A percentile compares a stretch with the other conserved stretches of the same genome.
These are phyloP conservation scores for Monosporozyma solicola DNA, from an alignment of 805 yeast genomes.

Conservation along the genomic window DNA sequence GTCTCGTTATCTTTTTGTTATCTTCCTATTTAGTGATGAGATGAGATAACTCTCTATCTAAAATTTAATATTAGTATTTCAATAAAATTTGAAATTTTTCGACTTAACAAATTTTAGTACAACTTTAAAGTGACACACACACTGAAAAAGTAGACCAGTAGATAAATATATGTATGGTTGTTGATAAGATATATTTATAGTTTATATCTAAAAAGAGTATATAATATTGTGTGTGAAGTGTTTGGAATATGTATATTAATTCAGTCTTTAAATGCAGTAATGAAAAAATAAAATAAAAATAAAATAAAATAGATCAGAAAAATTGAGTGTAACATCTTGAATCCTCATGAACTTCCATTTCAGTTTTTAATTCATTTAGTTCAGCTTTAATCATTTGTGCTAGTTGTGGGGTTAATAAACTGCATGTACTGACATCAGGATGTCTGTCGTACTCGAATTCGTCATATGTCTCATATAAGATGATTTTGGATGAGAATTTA, in stretches of 20 bases:
- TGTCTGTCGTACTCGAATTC: constrained; percentile 83
- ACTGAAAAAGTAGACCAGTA: background rate
- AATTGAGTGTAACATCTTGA: constrained; percentile 81
- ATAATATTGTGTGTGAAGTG: background rate
- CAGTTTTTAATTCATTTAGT: constrained; percentile 64
- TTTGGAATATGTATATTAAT: background rate
- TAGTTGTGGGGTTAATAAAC: constrained; percentile 74
- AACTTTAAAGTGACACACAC: background rate
- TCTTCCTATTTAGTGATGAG: background rate
- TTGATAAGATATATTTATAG: background rate
- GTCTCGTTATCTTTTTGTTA: background rate
- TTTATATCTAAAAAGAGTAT: background rate
- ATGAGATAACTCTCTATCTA: background rate
- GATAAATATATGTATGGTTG: background rate
- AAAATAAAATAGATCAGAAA: constrained; percentile 32
- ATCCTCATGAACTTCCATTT: constrained; percentile 75
- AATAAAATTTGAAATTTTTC: background rate
- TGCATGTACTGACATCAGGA: constrained; percentile 89
- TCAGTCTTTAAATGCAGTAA: background rate
- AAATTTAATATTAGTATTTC: background rate
- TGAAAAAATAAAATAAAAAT: background rate
- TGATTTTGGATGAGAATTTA: constrained; percentile 69
- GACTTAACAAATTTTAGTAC: background rate
- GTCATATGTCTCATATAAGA: constrained; percentile 76
- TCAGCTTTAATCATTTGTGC: constrained; percentile 85